Percentiles rank a stretch among this genome's conserved stretches.
phyloP scores from a whole-genome alignment of 495 filamentous ascomycete genomes.

The Glonium stellatum region DNA sequence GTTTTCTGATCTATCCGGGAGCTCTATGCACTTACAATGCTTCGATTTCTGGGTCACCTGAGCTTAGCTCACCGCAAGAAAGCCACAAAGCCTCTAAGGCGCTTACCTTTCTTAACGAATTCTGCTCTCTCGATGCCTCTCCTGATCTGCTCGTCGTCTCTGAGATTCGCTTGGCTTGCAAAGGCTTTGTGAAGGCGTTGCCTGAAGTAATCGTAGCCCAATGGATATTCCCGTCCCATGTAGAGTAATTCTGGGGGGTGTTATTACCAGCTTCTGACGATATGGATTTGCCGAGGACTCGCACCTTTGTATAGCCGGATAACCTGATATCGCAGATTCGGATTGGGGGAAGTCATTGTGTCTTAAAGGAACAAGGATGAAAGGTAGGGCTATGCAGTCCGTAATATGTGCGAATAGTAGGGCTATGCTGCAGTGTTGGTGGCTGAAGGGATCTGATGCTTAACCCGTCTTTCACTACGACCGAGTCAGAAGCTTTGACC shows the following conservation, averaged over 20 bases:
- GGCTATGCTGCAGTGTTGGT: neutral
- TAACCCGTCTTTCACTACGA: neutral
- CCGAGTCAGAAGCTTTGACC: neutral
- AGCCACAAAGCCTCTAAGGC: neutral
- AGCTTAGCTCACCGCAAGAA: constrained; percentile 4
- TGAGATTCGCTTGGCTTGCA: constrained; percentile 58
- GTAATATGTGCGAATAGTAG: too few relatives aligned
- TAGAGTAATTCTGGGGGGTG: constrained; percentile 63
- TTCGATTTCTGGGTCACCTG: constrained; percentile 61
- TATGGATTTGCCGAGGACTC: constrained; percentile 7
- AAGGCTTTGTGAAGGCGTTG: constrained; percentile 80
- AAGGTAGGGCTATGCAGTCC: too few relatives aligned
- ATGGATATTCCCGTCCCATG: constrained; percentile 79
- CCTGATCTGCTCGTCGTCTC: constrained; percentile 66
- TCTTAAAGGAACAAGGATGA: constrained; percentile 31
- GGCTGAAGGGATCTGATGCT: neutral
- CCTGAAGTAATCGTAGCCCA: constrained; percentile 78
- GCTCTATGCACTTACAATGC: constrained; percentile 60
- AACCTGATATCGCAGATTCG: constrained; percentile 65
- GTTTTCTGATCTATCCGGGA: neutral
- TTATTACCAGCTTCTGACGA: constrained; percentile 9
- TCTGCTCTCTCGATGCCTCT: constrained; percentile 70
- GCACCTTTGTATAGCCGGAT: constrained; percentile 90
- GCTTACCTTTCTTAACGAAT: constrained; percentile 81
- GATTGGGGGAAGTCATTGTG: constrained; percentile 25